Evolutionary conservation across 139 green algal genomes (phyloP).

Genomic region (Chlamydomonas incerta): DNA sequence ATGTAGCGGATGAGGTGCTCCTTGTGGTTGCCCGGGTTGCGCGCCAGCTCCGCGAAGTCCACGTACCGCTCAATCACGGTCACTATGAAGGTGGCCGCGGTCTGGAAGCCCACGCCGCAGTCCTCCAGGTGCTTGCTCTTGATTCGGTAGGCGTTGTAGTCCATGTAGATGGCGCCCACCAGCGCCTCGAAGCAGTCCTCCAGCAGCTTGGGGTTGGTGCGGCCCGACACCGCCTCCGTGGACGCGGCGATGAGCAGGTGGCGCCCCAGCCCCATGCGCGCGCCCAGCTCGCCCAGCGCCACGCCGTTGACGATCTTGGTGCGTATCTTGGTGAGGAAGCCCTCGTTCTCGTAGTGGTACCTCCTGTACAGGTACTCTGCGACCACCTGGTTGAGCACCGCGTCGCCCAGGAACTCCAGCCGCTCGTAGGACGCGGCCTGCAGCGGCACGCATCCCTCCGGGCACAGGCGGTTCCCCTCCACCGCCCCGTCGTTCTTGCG

Average conservation of each 20-base stretch:
- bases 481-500: constrained; percentile 31
- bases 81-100: too few relatives aligned
- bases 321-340: constrained; percentile 43
- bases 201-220: neutral
- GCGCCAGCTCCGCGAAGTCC: too few relatives aligned
- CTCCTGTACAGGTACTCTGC: constrained; percentile 26
- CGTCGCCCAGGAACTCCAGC: constrained; percentile 46
- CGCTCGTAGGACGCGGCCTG: constrained; percentile 6
- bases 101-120: too few relatives aligned
- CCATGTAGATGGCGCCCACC: constrained; percentile 26
- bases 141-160: too few relatives aligned
- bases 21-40: too few relatives aligned
- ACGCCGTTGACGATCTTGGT: constrained; percentile 43
- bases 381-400: constrained; percentile 1
- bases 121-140: too few relatives aligned
- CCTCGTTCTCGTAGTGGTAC: constrained; percentile 36
- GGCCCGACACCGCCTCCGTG: neutral
- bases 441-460: neutral
- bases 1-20: too few relatives aligned
- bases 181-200: constrained; percentile 40
- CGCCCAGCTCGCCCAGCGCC: constrained; percentile 2
- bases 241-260: neutral
- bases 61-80: too few relatives aligned
- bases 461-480: neutral
- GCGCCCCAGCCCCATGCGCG: neutral